Evolutionary conservation across 495 filamentous ascomycete genomes (phyloP).

Genomic region (Neurospora sp.): DNA sequence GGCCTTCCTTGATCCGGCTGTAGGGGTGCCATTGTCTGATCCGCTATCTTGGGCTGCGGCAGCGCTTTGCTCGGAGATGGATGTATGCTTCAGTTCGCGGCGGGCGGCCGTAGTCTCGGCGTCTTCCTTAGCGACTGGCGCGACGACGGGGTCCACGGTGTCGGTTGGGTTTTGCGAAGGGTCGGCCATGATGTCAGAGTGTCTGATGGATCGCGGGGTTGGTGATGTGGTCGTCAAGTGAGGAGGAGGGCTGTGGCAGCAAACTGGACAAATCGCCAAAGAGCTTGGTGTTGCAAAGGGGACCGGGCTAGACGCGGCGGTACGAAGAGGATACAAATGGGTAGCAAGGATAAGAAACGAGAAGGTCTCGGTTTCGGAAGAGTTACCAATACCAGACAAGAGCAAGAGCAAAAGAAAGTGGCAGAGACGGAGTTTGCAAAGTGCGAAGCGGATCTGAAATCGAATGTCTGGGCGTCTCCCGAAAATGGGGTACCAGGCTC

Average conservation of each 20-base stretch:
- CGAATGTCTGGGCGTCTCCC: background rate
- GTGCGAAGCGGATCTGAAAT: background rate
- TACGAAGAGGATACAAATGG: background rate
- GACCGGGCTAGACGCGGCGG: background rate
- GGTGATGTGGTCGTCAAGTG: constrained; percentile 1
- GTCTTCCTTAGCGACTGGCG: constrained; percentile 30
- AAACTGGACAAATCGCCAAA: background rate
- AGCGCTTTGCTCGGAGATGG: constrained; percentile 29
- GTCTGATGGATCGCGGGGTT: background rate
- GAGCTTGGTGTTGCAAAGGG: background rate
- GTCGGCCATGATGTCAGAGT: constrained; percentile 27
- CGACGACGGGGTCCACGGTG: constrained; percentile 18
- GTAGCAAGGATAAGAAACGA: background rate
- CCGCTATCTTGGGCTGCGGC: constrained; percentile 14
- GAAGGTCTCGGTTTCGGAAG: background rate
- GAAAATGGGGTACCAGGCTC: background rate
- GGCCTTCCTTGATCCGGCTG: background rate
- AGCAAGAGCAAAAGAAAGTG: background rate
- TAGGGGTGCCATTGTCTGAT: background rate
- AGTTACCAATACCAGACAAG: background rate
- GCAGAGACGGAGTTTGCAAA: background rate
- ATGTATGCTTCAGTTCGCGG: constrained; percentile 43
- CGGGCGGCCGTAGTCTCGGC: constrained; percentile 44
- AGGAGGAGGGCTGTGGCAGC: background rate
- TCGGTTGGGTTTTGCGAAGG: constrained; percentile 21